A percentile compares a stretch with the other conserved stretches of the same genome.
Conservation (phyloP, 768 basidiomycete species). For the Phlegmacium glaucopus region DNA sequence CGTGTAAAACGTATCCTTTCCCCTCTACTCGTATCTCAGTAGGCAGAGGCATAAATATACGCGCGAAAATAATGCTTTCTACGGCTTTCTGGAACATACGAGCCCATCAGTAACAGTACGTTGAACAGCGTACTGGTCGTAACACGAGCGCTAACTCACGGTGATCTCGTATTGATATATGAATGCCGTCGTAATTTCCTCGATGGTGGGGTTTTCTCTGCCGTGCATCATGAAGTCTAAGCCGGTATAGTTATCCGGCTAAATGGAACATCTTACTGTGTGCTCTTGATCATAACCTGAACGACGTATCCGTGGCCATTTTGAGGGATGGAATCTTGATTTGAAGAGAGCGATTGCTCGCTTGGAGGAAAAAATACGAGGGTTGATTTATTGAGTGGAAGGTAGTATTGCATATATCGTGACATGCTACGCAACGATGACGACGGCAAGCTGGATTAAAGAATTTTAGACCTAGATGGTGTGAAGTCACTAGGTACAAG, state of each 20-base stretch:
- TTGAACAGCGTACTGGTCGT: not conserved
- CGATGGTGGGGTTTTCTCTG: slow-evolving; percentile 1
- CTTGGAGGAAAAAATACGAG: slow-evolving; percentile 35
- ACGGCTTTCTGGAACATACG: slow-evolving; percentile 26
- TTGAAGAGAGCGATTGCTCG: slow-evolving; percentile 1
- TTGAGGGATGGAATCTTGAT: not conserved
- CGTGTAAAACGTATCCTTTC: slow-evolving; percentile 24
- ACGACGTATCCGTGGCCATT: slow-evolving; percentile 18
- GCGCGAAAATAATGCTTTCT: slow-evolving; percentile 28
- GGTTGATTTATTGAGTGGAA: slow-evolving; percentile 30
- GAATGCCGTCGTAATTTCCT: slow-evolving; percentile 26
- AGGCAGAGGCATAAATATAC: slow-evolving; percentile 27
- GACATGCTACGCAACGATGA: no score
- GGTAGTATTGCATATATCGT: slow-evolving; percentile 19
- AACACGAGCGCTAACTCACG: slow-evolving; percentile 16
- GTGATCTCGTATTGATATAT: slow-evolving; percentile 33
- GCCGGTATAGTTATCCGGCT: not conserved
- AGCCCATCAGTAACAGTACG: not conserved
- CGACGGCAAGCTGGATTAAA: no score
- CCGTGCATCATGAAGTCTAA: slow-evolving; percentile 4
- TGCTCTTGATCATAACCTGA: slow-evolving; percentile 31
- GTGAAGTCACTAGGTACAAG: no score
- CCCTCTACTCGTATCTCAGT: slow-evolving; percentile 26
- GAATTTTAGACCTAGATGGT: no score
- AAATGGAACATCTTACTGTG: slow-evolving; percentile 15